A percentile compares a stretch with the other conserved stretches of the same genome.
Conservation (phyloP, 441 rosid species). For the Capsella rubella region DNA sequence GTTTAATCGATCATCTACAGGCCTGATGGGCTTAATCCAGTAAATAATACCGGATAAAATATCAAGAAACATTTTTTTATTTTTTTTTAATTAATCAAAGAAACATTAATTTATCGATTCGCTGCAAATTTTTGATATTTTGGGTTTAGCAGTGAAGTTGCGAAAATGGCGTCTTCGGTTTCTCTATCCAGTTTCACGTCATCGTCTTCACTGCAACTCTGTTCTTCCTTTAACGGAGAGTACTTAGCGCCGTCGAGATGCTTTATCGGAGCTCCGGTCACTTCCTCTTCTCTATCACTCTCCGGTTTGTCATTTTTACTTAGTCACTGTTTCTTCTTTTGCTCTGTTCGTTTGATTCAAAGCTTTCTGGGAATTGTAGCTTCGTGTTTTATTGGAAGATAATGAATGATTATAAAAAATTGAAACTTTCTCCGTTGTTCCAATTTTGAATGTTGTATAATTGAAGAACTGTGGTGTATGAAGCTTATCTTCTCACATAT, state of each 20-base stretch:
- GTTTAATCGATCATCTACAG: background rate
- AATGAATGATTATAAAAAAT: background rate
- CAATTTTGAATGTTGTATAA: conserved; percentile 12
- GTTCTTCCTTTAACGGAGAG: conserved; percentile 48
- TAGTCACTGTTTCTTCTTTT: conserved; percentile 6
- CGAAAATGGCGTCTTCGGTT: conserved; percentile 55
- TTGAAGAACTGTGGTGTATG: conserved; percentile 15
- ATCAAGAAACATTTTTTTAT: background rate
- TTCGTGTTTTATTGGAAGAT: background rate
- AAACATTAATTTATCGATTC: conserved; percentile 17
- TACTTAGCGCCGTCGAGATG: conserved; percentile 39
- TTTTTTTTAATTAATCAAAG: too few species aligned
- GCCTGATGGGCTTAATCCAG: conserved; percentile 29
- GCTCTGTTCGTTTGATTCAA: conserved; percentile 15
- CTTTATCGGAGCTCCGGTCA: conserved; percentile 52
- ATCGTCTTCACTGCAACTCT: conserved; percentile 46
- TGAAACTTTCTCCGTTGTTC: background rate
- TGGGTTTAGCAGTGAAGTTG: conserved; percentile 32
- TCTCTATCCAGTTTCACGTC: conserved; percentile 46
- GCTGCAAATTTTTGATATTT: background rate
- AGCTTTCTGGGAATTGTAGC: background rate
- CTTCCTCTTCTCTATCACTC: conserved; percentile 48
- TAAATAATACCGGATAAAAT: background rate
- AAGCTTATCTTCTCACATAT: background rate
- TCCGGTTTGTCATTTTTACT: conserved; percentile 46